These are phyloP conservation scores for Nakazawaea ernobii DNA, from an alignment of 805 yeast species.

Conservation along the genomic window DNA sequence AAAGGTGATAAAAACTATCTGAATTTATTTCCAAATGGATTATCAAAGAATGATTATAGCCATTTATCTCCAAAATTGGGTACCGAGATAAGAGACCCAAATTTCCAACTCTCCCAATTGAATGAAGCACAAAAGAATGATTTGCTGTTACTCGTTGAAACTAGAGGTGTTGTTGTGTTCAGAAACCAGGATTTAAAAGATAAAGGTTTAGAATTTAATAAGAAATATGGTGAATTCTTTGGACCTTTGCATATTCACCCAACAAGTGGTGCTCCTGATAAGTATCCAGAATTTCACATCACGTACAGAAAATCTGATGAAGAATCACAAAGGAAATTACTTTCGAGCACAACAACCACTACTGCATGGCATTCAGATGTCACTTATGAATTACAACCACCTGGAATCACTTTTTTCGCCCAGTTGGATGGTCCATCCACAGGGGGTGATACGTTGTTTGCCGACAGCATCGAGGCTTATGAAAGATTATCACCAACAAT, in stretches of 20 bases:
- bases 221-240: slow-evolving; percentile 54
- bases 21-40: slow-evolving; percentile 35
- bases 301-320: slow-evolving; percentile 46
- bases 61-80: slow-evolving; percentile 70
- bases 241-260: slow-evolving; percentile 74
- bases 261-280: slow-evolving; percentile 63
- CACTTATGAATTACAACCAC: slow-evolving; percentile 68
- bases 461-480: slow-evolving; percentile 68
- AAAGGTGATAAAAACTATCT: slow-evolving; percentile 55
- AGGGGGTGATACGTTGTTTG: slow-evolving; percentile 79
- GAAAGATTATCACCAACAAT: slow-evolving; percentile 63
- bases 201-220: slow-evolving; percentile 41
- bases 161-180: slow-evolving; percentile 63
- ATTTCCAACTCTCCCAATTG: slow-evolving; percentile 53
- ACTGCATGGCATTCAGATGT: slow-evolving; percentile 69
- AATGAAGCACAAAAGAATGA: slow-evolving; percentile 56
- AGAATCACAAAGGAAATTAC: slow-evolving; percentile 30
- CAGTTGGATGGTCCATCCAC: slow-evolving; percentile 54
- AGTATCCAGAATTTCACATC: slow-evolving; percentile 54
- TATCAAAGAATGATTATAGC: slow-evolving; percentile 16
- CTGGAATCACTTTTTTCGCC: slow-evolving; percentile 63
- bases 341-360: slow-evolving; percentile 30
- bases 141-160: slow-evolving; percentile 61
- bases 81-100: slow-evolving; percentile 41
- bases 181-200: slow-evolving; percentile 61